Percentiles rank a stretch among this genome's conserved stretches.
Evolutionary conservation across 2,329 filamentous ascomycete species (phyloP).

Genomic region (Fusarium setosum): DNA sequence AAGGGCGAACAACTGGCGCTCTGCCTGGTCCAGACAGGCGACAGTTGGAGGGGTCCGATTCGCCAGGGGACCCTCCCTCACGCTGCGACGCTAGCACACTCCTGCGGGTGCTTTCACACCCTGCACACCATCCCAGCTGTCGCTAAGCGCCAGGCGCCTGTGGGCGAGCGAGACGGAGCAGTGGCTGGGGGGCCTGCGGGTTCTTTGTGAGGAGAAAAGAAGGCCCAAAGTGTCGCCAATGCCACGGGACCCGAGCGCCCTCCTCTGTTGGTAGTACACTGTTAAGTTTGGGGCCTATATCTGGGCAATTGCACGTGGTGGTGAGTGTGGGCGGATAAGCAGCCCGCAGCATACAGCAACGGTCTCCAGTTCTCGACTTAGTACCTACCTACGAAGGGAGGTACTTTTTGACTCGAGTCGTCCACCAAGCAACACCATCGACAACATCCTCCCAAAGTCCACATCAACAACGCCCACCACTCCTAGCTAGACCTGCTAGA

Average conservation of each 20-base stretch:
- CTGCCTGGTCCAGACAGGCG: slow-evolving; percentile 12
- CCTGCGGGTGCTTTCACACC: slow-evolving; percentile 21
- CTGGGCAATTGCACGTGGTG: slow-evolving; percentile 19
- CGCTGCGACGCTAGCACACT: slow-evolving; percentile 21
- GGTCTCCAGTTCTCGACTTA: too few species aligned
- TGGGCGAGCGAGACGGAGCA: slow-evolving; percentile 8
- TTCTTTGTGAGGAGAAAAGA: slow-evolving; percentile 25
- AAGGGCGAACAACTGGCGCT: slow-evolving; percentile 5
- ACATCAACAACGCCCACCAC: slow-evolving; percentile 12
- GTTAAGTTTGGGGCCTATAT: background rate
- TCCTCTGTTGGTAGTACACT: background rate
- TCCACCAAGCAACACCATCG: slow-evolving; percentile 26
- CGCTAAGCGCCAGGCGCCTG: slow-evolving; percentile 36
- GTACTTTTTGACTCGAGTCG: background rate
- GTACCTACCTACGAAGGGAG: too few species aligned
- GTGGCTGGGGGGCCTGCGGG: slow-evolving; percentile 1
- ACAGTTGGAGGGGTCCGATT: slow-evolving; percentile 24
- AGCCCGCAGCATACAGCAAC: too few species aligned
- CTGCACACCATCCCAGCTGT: slow-evolving; percentile 35
- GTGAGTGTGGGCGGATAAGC: background rate
- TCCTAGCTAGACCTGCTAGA: slow-evolving; percentile 20
- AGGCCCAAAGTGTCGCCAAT: slow-evolving; percentile 8
- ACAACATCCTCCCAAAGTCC: slow-evolving; percentile 6
- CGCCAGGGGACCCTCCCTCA: slow-evolving; percentile 18
- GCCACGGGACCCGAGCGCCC: background rate